Evolutionary conservation across 179 eudicot species (phyloP).

Genomic region (Spergularia azorica): DNA sequence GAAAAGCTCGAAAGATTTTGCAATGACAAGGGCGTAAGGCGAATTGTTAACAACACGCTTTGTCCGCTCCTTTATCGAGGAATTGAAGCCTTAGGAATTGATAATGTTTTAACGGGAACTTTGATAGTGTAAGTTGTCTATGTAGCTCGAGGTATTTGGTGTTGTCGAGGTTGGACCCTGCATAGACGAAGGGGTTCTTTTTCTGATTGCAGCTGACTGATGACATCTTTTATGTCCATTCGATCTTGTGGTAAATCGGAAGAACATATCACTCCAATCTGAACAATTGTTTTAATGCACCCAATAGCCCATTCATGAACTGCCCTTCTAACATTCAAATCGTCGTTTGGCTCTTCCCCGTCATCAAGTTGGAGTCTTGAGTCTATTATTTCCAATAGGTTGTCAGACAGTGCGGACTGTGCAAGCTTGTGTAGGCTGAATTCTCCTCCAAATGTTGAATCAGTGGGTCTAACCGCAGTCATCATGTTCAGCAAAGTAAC

Average conservation of each 20-base stretch:
- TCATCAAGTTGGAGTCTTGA: constrained; percentile 12
- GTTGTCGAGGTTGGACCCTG: neutral
- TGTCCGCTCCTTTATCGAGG: too few relatives aligned
- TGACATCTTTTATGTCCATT: constrained; percentile 7
- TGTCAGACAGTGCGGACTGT: constrained; percentile 12
- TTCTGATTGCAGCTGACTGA: neutral
- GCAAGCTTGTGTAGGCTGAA: constrained; percentile 22
- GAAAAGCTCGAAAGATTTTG: too few relatives aligned
- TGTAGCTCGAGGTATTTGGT: neutral
- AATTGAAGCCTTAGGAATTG: too few relatives aligned
- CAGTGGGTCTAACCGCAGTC: constrained; percentile 13
- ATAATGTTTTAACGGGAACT: too few relatives aligned
- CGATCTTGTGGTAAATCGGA: constrained; percentile 13
- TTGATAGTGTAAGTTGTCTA: too few relatives aligned
- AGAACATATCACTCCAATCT: constrained; percentile 13
- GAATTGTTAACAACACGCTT: too few relatives aligned
- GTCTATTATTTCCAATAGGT: neutral
- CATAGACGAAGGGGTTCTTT: constrained; percentile 3
- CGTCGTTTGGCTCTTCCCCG: neutral
- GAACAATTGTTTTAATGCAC: constrained; percentile 20
- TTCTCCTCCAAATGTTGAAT: constrained; percentile 6
- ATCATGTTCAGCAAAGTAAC: constrained; percentile 23
- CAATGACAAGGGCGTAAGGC: too few relatives aligned
- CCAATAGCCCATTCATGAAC: constrained; percentile 8
- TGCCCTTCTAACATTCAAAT: neutral